Evolutionary conservation across 495 filamentous ascomycete species (phyloP).

Genomic region (Talaromyces borbonicus): DNA sequence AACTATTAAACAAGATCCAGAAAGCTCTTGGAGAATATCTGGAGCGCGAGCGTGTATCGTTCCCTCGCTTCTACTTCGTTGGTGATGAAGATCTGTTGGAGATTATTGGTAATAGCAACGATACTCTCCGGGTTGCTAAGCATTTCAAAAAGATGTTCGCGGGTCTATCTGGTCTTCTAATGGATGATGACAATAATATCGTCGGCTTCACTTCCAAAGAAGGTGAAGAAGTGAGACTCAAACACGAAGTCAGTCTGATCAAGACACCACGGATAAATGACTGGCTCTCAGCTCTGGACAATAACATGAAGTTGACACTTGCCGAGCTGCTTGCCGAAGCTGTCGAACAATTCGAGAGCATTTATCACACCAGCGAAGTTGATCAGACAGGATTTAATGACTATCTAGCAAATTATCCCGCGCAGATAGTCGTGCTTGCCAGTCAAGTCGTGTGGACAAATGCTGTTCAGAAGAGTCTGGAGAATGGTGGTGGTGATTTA

Average conservation of each 20-base stretch:
- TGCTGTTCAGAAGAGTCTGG: slow-evolving; percentile 64
- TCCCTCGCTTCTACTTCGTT: slow-evolving; percentile 98
- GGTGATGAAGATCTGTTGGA: slow-evolving; percentile 98
- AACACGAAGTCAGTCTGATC: slow-evolving; percentile 79
- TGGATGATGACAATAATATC: slow-evolving; percentile 84
- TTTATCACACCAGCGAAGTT: slow-evolving; percentile 58
- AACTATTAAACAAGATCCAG: slow-evolving; percentile 96
- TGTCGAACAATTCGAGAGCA: slow-evolving; percentile 55
- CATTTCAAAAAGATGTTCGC: slow-evolving; percentile 99
- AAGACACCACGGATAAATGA: slow-evolving; percentile 97
- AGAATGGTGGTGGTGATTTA: slow-evolving; percentile 57
- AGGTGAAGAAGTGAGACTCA: slow-evolving; percentile 78
- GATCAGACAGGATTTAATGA: slow-evolving; percentile 57
- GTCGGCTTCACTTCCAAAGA: slow-evolving; percentile 92
- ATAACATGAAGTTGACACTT: slow-evolving; percentile 86
- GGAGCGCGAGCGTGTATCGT: slow-evolving; percentile 91
- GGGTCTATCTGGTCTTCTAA: slow-evolving; percentile 76
- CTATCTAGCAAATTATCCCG: slow-evolving; percentile 74
- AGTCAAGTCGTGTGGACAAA: slow-evolving; percentile 94
- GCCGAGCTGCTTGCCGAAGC: slow-evolving; percentile 86
- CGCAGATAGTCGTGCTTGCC: slow-evolving; percentile 90
- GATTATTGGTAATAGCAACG: slow-evolving; percentile 98
- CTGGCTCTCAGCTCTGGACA: slow-evolving; percentile 86
- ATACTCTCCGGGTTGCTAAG: slow-evolving; percentile 88
- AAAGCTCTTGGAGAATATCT: slow-evolving; percentile 98